Base-by-base conservation (phyloP, 345 rosid species). In the Turnera subulata region DNA sequence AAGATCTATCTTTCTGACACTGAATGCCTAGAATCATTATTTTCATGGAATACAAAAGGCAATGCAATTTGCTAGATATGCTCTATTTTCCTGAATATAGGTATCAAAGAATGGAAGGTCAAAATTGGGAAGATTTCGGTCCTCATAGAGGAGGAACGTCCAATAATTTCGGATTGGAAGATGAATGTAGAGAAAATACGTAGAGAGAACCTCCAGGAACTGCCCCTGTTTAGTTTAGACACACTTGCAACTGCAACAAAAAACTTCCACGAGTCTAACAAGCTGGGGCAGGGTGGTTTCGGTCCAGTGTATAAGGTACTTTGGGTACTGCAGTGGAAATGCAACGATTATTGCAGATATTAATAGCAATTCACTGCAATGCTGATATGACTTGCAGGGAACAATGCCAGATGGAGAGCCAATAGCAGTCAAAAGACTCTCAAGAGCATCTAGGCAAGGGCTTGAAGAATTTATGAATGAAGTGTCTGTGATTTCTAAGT, bases 271-370 rank as follows among this genome's bases (percentile, higher is more conserved):
- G 10, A 9, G 3, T 26, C 23, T 17, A 71, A 63, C 56, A 62
- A 71, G 50, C 70, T 75, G 2, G 82, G 82, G 22, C 60, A 73
- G 56, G 82, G 78, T 4, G 78, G 82, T 12, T 77, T 77, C 25
- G 82, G 79, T 21, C 72, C 76, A 0, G 78, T 76, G 1, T 76
- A 78, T 62, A 62, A 22, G 77, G 82, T 74, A 69, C 46, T 44
- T 33, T n/a, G 25, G 53, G 18, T 57, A 10, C 2, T 17, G 17
- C 11, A 14, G 17, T 20, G 10, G 6, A 21, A n/a, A 19, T 23
- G 24, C 20, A 19, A n/a, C 9, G 21, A 12, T 29, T 6, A 19
- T n/a, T 35, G 18, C 1, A 40, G n/a, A 14, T 14, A 11, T 20
- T 22, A 2, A 6, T 18, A 21, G 13, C 12, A 21, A 32, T 16